Conservation (phyloP, 2,329 filamentous ascomycete genomes). For the Cercospora brassicicola region DNA sequence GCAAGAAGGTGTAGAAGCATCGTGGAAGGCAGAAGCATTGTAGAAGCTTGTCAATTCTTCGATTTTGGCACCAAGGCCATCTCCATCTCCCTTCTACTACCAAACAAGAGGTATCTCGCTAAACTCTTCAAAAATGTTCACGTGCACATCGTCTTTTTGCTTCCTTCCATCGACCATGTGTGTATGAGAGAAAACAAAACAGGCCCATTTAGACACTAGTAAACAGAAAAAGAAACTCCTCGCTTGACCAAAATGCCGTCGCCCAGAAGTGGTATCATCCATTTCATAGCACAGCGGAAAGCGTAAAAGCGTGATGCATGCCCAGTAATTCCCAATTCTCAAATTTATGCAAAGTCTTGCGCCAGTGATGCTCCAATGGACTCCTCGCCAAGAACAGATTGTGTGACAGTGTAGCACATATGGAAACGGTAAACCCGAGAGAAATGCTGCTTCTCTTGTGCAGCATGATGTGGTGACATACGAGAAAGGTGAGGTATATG, state of each 20-base stretch:
- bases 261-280: conserved; percentile 21
- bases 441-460: neutral
- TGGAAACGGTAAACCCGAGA: conserved; percentile 7
- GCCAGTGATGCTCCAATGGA: conserved; percentile 15
- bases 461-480: conserved; percentile 15
- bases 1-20: neutral
- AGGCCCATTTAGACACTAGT: conserved; percentile 20
- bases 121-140: neutral
- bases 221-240: conserved; percentile 14
- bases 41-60: conserved; percentile 4
- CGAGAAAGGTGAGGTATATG: conserved; percentile 16
- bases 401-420: conserved; percentile 6
- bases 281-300: conserved; percentile 15
- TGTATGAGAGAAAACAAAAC: neutral
- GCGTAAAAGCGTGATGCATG: conserved; percentile 26
- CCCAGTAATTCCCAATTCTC: neutral
- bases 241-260: conserved; percentile 18
- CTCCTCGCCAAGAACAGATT: conserved; percentile 17
- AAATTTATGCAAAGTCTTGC: neutral
- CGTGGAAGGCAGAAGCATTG: neutral
- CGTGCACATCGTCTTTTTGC: conserved; percentile 1
- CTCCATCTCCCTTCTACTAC: neutral
- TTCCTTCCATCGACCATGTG: neutral
- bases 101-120: neutral
- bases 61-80: neutral